phyloP scores from a whole-genome alignment of 2,329 filamentous ascomycete genomes.

The Nigrospora sphaerica region DNA sequence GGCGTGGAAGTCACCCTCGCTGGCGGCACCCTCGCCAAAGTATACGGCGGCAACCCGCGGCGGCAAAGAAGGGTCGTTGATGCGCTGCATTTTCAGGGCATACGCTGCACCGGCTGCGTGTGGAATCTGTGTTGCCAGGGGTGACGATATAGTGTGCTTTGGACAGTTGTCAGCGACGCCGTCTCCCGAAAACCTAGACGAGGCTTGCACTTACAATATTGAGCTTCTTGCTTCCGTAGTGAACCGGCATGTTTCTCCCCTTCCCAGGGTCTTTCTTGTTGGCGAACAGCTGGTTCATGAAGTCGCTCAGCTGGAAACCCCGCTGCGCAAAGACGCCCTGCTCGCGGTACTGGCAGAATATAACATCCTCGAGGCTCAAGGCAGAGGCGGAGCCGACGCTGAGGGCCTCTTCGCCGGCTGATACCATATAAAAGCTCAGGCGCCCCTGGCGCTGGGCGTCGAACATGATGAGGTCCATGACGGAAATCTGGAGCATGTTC shows the following conservation, averaged over 20 bases:
- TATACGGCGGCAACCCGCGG: constrained; percentile 72
- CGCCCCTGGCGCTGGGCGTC: constrained; percentile 94
- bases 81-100: constrained; percentile 73
- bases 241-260: constrained; percentile 94
- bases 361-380: constrained; percentile 74
- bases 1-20: constrained; percentile 87
- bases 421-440: constrained; percentile 95
- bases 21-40: constrained; percentile 86
- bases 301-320: constrained; percentile 78
- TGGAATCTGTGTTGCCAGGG: constrained; percentile 81
- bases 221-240: constrained; percentile 79
- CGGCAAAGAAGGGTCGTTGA: constrained; percentile 61
- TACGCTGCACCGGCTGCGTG: constrained; percentile 85
- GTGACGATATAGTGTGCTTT: constrained; percentile 78
- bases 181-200: background rate
- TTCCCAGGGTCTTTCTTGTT: constrained; percentile 73
- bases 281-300: constrained; percentile 93
- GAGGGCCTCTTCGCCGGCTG: constrained; percentile 89
- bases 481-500: constrained; percentile 61
- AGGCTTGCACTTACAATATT: constrained; percentile 59
- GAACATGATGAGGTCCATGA: constrained; percentile 98
- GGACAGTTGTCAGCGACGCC: constrained; percentile 6
- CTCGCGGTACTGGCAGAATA: constrained; percentile 94
- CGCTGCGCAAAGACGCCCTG: constrained; percentile 85
- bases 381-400: constrained; percentile 84